Percentiles rank a stretch among this genome's conserved stretches.
These are phyloP conservation scores for Choiromyces venosus DNA, from an alignment of 495 filamentous ascomycete species.

Conservation along the genomic window DNA sequence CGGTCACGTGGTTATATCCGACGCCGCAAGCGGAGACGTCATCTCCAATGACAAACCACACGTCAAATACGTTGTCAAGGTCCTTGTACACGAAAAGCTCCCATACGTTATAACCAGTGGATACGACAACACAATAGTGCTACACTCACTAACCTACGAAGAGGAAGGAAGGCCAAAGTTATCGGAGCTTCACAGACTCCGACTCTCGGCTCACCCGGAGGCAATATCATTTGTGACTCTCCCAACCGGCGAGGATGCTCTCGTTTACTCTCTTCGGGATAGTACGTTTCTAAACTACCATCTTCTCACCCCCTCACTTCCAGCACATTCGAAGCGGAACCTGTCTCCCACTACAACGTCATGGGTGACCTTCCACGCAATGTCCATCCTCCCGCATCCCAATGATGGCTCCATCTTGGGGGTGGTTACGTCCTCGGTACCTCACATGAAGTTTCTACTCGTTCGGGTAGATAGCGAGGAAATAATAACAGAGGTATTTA, in stretches of 20 bases:
- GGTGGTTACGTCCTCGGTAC: conserved; percentile 57
- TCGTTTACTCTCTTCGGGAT: conserved; percentile 57
- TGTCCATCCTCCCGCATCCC: conserved; percentile 54
- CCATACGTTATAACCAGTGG: conserved; percentile 58
- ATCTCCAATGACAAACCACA: conserved; percentile 55
- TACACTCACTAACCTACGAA: conserved; percentile 47
- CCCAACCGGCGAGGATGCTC: conserved; percentile 45
- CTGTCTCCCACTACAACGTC: conserved; percentile 60
- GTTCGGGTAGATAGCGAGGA: conserved; percentile 59
- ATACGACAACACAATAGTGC: conserved; percentile 57
- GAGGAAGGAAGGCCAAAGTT: conserved; percentile 25
- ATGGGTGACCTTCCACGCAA: conserved; percentile 61
- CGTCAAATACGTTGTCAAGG: conserved; percentile 58
- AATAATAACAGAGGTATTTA: conserved; percentile 55
- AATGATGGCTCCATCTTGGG: conserved; percentile 54
- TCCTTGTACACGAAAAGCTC: conserved; percentile 41
- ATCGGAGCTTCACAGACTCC: conserved; percentile 49
- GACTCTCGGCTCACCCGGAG: conserved; percentile 57
- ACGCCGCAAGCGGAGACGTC: conserved; percentile 42
- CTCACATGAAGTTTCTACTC: conserved; percentile 63
- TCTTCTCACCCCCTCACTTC: conserved; percentile 45
- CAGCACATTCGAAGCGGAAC: conserved; percentile 54
- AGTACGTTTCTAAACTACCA: conserved; percentile 61
- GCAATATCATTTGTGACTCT: conserved; percentile 54
- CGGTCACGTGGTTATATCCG: conserved; percentile 52